Percentiles rank a stretch among this genome's conserved stretches.
phyloP scores from a whole-genome alignment of 2,329 filamentous ascomycete genomes.

The Cladosporium sp. region DNA sequence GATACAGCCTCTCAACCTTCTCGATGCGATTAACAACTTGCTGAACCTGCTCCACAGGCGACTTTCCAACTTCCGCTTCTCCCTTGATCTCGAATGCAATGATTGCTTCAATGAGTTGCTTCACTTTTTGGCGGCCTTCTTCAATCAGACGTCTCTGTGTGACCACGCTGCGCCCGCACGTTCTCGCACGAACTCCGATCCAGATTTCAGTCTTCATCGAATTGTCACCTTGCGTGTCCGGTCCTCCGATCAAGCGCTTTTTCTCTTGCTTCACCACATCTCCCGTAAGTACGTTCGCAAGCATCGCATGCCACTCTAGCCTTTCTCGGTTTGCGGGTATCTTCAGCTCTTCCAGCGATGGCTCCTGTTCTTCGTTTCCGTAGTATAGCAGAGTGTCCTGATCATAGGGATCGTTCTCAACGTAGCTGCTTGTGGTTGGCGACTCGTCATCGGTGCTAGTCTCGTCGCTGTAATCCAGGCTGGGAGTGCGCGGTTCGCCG shows the following conservation, averaged over 20 bases:
- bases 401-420: slow-evolving; percentile 78
- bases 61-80: slow-evolving; percentile 83
- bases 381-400: slow-evolving; percentile 92
- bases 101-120: slow-evolving; percentile 76
- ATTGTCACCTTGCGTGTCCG: slow-evolving; percentile 68
- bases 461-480: slow-evolving; percentile 63
- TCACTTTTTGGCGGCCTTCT: slow-evolving; percentile 69
- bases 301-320: slow-evolving; percentile 96
- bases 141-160: slow-evolving; percentile 85
- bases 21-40: slow-evolving; percentile 89
- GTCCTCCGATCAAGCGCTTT: slow-evolving; percentile 81
- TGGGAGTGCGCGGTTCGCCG: slow-evolving; percentile 62
- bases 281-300: slow-evolving; percentile 89
- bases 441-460: slow-evolving; percentile 90
- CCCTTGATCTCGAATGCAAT: slow-evolving; percentile 93
- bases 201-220: slow-evolving; percentile 68
- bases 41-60: slow-evolving; percentile 79
- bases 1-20: slow-evolving; percentile 78
- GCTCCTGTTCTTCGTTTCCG: slow-evolving; percentile 81
- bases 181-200: slow-evolving; percentile 78
- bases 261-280: slow-evolving; percentile 98
- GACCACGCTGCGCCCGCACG: slow-evolving; percentile 76
- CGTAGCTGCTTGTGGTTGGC: slow-evolving; percentile 75
- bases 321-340: slow-evolving; percentile 84
- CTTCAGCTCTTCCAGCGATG: slow-evolving; percentile 82